phyloP scores from a whole-genome alignment of 768 basidiomycete species.

The Termitomyces eurrhizus region DNA sequence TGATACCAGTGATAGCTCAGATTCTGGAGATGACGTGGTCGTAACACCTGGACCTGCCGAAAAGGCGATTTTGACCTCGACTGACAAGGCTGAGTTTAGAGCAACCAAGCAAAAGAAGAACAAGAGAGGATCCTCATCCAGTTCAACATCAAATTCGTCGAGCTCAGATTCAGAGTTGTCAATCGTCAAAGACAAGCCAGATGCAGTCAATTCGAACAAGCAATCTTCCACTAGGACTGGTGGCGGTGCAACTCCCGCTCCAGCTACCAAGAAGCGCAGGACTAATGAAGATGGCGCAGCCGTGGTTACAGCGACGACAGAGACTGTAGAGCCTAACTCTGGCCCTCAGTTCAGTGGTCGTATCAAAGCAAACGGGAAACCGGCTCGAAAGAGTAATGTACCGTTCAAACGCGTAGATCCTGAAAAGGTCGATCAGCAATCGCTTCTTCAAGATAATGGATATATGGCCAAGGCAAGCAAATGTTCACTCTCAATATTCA shows the following conservation, averaged over 20 bases:
- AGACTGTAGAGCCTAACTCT: conserved; percentile 10
- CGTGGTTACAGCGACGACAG: conserved; percentile 40
- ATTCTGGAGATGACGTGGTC: conserved; percentile 1
- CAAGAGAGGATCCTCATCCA: background rate
- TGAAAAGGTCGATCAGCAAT: conserved; percentile 41
- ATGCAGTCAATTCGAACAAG: background rate
- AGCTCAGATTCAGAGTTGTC: conserved; percentile 23
- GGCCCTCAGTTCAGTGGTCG: conserved; percentile 13
- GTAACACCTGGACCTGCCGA: background rate
- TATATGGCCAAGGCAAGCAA: conserved; percentile 70
- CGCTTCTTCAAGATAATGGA: conserved; percentile 58
- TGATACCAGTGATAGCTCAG: conserved; percentile 8
- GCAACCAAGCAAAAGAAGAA: conserved; percentile 1
- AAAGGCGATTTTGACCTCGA: conserved; percentile 2
- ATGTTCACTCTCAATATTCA: background rate
- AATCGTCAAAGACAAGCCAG: conserved; percentile 5
- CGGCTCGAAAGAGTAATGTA: conserved; percentile 42
- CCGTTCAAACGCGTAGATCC: conserved; percentile 82
- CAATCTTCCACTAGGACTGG: background rate
- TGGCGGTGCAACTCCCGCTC: conserved; percentile 27
- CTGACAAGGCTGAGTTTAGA: conserved; percentile 6
- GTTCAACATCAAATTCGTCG: conserved; percentile 11
- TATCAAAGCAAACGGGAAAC: conserved; percentile 25
- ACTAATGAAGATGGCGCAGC: conserved; percentile 48
- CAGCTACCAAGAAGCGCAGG: conserved; percentile 58